These are phyloP conservation scores for Trypanosoma conorhini DNA, from an alignment of 208 protist genomes.

Conservation along the genomic window DNA sequence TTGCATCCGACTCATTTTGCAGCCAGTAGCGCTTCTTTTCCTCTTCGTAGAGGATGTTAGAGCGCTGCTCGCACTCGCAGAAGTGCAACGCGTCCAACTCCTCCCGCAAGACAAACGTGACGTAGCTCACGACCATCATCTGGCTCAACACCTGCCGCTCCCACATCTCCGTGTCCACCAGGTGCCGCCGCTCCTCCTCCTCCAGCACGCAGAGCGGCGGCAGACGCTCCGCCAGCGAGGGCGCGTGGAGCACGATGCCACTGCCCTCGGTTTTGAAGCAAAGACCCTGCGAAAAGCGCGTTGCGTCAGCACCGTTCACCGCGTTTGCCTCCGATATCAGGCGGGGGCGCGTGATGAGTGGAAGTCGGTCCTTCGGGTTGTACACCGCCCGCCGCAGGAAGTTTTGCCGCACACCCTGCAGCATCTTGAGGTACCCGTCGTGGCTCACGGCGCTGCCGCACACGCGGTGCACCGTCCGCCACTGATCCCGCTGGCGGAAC, in stretches of 20 bases:
- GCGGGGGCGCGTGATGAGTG: constrained; percentile 44
- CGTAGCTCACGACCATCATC: constrained; percentile 80
- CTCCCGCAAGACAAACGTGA: constrained; percentile 74
- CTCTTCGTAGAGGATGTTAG: constrained; percentile 46
- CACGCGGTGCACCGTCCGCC: constrained; percentile 29
- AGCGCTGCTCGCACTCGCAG: constrained; percentile 39
- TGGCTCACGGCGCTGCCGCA: constrained; percentile 30
- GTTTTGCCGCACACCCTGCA: constrained; percentile 51
- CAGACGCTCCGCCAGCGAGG: constrained; percentile 20
- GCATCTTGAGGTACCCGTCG: constrained; percentile 48
- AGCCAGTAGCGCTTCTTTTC: constrained; percentile 55
- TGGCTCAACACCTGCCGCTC: constrained; percentile 56
- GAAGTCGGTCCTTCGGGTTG: constrained; percentile 28
- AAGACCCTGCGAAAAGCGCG: constrained; percentile 17
- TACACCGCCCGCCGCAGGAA: constrained; percentile 32
- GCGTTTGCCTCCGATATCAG: constrained; percentile 8
- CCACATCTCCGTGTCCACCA: constrained; percentile 59
- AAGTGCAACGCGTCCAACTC: constrained; percentile 59
- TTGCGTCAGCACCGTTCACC: not conserved
- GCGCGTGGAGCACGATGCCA: constrained; percentile 15
- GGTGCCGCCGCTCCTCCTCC: constrained; percentile 40
- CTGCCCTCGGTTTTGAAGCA: not conserved
- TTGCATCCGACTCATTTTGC: constrained; percentile 44
- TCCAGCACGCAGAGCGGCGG: constrained; percentile 46
- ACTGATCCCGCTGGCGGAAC: not conserved